Conservation (phyloP, 805 yeast genomes). For the Candida multigemmis region DNA sequence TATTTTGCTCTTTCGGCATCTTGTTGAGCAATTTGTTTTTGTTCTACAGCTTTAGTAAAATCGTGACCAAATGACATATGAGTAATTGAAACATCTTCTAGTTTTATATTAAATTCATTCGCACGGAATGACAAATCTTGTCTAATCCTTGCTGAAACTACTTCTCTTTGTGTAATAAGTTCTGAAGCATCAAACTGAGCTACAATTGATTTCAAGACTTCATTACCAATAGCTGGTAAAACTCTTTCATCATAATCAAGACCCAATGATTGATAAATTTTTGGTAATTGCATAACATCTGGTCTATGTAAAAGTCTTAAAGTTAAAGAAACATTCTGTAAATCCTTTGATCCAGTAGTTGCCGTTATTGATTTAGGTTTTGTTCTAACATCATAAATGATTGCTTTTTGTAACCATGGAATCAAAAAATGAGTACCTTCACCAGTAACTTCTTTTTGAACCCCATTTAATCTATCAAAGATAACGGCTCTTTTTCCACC, state of each 20-base stretch:
- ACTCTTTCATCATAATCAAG: constrained; percentile 93
- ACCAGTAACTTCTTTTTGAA: constrained; percentile 78
- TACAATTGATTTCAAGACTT: constrained; percentile 79
- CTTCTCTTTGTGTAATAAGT: constrained; percentile 93
- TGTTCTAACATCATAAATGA: constrained; percentile 89
- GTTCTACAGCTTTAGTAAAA: constrained; percentile 97
- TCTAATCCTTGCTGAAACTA: constrained; percentile 82
- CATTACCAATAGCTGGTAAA: constrained; percentile 87
- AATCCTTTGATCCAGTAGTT: constrained; percentile 93
- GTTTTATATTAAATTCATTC: constrained; percentile 75
- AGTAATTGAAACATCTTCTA: constrained; percentile 96
- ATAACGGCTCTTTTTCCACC: constrained; percentile 96
- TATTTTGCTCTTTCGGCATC: constrained; percentile 96
- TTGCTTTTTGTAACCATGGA: constrained; percentile 94
- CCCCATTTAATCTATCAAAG: constrained; percentile 87
- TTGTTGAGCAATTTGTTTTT: constrained; percentile 98
- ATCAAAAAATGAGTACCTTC: constrained; percentile 94
- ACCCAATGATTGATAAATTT: constrained; percentile 85
- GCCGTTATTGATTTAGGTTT: constrained; percentile 89
- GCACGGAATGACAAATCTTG: constrained; percentile 81
- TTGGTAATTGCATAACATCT: constrained; percentile 72
- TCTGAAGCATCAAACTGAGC: constrained; percentile 97
- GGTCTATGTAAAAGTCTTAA: constrained; percentile 92
- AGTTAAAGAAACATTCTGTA: constrained; percentile 91
- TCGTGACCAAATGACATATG: constrained; percentile 96